Base-by-base conservation (phyloP, 441 rosid genomes). In the Metrosideros polymorpha region DNA sequence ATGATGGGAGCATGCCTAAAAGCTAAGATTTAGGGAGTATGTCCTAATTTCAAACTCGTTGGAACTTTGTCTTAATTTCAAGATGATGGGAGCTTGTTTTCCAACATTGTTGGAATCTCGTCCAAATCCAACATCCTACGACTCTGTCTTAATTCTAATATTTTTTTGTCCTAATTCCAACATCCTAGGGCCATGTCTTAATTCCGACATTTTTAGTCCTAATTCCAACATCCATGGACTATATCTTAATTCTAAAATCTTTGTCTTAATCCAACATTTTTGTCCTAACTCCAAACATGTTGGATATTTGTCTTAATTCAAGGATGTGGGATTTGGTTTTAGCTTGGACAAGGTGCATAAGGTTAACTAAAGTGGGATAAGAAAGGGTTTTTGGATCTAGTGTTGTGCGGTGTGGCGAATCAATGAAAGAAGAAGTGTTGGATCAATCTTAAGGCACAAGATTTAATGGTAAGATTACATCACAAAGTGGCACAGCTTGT, bases 171-270 rank as follows among this genome's bases (percentile, higher is more conserved):
- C 2, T 59, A 61, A 61, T 61, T 15, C 0, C 3, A 61, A 61
- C 39, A 59, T 59, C 3, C 1, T 1, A 14, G 0, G 19, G 29
- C 0, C 35, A 57, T 57, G 2, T 15, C 32, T 59, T 8, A 59
- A 59, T 29, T 29, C 0, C 1, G 3, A 59, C 22, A 59, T 29
- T 14, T 15, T 14, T 59, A 27, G 71, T 14, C 71, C 5, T 59
- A 15, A 1, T 61, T 30, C 39, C 35, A 7, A 3, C 4, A 0
- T 29, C 22, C 22, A 2, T 59, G 18, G 35, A 59, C 22, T 29
- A 29, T 0, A 0, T 59, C 9, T 6, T 29, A 7, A 29, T 29
- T 59, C 1, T 59, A 0, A 59, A 4, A 29, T 7, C 2, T 1
- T 59, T 29, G 7, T 56, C 30, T 56, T 56, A 27, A 56, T 56